Base-by-base conservation (phyloP, 345 rosid species). In the Citrus inodora region DNA sequence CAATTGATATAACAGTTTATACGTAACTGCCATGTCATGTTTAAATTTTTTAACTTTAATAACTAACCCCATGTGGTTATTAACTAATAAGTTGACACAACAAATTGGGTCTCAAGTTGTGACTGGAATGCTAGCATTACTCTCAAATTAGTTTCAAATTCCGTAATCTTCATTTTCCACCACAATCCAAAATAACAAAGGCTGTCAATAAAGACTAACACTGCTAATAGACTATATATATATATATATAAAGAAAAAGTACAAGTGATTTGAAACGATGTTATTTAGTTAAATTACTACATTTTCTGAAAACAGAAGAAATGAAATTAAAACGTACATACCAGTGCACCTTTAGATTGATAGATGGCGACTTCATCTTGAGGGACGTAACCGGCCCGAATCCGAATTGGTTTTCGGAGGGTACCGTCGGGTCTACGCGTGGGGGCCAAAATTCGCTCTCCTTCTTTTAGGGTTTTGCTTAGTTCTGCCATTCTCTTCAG, bases 311-410 rank as follows among this genome's bases (percentile, higher is more conserved):
- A 70, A 51, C 22, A 10, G 30, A 51, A 70, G 51, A 5, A 40
- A 28, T 33, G 2, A 70, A 51, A 8, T 3, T 40, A 17, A 53
- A 53, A 53, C 21, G 22, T 16, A 76, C 89, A 73, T 90, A 94
- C 98, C 93, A 90, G 79, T 71, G 92, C 86, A 79, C 97, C 99
- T 88, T 84, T 94, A 87, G 99, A 88, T 82, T 90, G 89, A 85
- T 94, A 94, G 66, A 81, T 89, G 86, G 94, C 91, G 76, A 96
- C 97, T 90, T 96, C 98, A 22, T 96, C 99, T 82, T 90, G 92
- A 24, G 98, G 98, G 42, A 80, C 83, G 75, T 92, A 87, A n/a
- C 94, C 94, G 28, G 98, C 97, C 73, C 98, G 95, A 84, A 96
- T 90, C 82, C 87, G 85, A 65, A 96, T 87, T 72, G 98, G 93